These are phyloP conservation scores for Clitocybe nebularis DNA, from an alignment of 1,284 basidiomycete genomes.

Conservation along the genomic window DNA sequence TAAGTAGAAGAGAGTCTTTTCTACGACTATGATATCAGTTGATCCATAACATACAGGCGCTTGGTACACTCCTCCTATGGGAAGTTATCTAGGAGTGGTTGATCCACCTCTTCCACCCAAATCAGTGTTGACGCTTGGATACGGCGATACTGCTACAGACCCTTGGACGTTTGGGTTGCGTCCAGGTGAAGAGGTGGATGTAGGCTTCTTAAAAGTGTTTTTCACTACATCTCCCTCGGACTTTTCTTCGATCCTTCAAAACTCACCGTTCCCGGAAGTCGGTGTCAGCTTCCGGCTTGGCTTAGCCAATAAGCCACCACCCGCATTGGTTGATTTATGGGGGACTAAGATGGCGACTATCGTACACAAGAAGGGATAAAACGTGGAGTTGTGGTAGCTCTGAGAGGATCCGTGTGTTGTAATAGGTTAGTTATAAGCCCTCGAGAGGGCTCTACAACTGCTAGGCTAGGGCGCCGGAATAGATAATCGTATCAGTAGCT, in stretches of 20 bases:
- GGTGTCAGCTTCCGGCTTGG: background rate
- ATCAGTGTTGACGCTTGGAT: background rate
- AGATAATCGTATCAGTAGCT: too few relatives aligned
- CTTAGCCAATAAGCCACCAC: background rate
- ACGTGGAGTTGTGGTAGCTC: too few relatives aligned
- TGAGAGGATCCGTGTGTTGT: too few relatives aligned
- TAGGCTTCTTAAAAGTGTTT: slow-evolving; percentile 2
- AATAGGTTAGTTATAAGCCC: too few relatives aligned
- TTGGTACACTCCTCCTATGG: slow-evolving; percentile 1
- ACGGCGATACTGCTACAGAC: background rate
- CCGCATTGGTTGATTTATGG: background rate
- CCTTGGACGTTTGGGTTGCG: background rate
- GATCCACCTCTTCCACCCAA: background rate
- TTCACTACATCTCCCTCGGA: slow-evolving; percentile 3
- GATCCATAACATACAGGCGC: too few relatives aligned
- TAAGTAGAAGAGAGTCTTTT: too few relatives aligned
- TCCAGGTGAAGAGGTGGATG: background rate
- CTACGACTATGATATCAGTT: too few relatives aligned
- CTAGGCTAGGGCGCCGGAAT: too few relatives aligned
- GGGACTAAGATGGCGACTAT: background rate
- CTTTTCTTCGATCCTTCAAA: background rate
- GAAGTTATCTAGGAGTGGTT: background rate
- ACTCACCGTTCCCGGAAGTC: background rate
- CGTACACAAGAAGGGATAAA: background rate
- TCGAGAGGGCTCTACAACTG: too few relatives aligned